Percentiles rank a stretch among this genome's conserved stretches.
These are phyloP conservation scores for Microcos paniculata DNA, from an alignment of 345 rosid genomes.

Conservation along the genomic window DNA sequence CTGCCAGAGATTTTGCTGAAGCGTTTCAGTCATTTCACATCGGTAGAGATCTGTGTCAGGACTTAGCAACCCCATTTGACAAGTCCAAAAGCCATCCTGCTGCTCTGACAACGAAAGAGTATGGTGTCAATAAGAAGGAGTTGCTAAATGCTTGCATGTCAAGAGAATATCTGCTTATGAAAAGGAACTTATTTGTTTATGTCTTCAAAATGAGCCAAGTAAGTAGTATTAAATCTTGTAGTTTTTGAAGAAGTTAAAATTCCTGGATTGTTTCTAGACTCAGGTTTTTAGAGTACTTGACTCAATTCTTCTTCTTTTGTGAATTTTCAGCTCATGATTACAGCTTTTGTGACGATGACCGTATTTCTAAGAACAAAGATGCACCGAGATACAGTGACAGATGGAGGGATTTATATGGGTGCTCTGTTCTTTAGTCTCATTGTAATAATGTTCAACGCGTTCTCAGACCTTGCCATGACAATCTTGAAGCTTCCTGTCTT, in stretches of 20 bases:
- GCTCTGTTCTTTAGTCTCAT: constrained; percentile 49
- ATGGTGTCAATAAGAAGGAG: constrained; percentile 32
- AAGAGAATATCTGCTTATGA: constrained; percentile 38
- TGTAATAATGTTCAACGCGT: constrained; percentile 51
- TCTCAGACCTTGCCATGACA: constrained; percentile 61
- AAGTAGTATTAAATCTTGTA: background rate
- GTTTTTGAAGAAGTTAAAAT: background rate
- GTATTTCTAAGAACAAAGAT: background rate
- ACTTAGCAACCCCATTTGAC: constrained; percentile 29
- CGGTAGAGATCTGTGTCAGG: constrained; percentile 20
- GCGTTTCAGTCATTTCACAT: constrained; percentile 19
- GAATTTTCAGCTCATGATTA: constrained; percentile 1
- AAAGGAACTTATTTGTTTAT: constrained; percentile 34
- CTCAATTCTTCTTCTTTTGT: background rate
- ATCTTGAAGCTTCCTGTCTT: constrained; percentile 70
- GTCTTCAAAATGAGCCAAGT: constrained; percentile 38
- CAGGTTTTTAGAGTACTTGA: background rate
- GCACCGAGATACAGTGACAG: constrained; percentile 18
- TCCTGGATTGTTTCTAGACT: background rate
- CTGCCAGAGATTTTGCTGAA: constrained; percentile 24
- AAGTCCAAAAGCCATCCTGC: constrained; percentile 30
- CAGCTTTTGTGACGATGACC: background rate
- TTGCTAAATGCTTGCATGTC: constrained; percentile 29
- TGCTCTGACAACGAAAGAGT: constrained; percentile 22
- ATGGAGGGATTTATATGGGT: constrained; percentile 48